Base-by-base conservation (phyloP, 2,329 filamentous ascomycete genomes). In the Tolypocladium ophioglossoides region DNA sequence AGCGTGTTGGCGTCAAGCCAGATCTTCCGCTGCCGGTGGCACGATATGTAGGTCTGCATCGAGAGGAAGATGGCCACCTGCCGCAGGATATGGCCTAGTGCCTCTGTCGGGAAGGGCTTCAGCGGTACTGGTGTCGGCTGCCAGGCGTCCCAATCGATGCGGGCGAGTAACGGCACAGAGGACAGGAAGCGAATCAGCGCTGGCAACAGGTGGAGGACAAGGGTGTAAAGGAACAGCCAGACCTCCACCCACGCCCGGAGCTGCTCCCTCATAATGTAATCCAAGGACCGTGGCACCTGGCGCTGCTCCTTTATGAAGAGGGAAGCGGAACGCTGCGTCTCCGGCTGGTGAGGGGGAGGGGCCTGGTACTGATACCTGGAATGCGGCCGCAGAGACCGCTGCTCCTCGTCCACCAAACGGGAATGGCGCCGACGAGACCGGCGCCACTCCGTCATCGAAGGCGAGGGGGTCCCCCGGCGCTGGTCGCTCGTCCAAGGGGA, bases 1-100 rank as follows among this genome's bases (percentile, higher is more conserved):
- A 62, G 35, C 18, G 60, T 59, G 50, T 72, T 71, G 7, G 62
- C 68, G 38, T 56, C 50, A 12, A 63, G 24, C 69, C 68, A 72
- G 12, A 67, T 57, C 3, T 58, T 8, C 51, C 61, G 58, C 53
- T 70, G 65, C 8, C 49, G 40, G 1, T 51, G 52, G 12, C 55
- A 47, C 7, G 61, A 59, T 9, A 62, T n/a, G 47, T 58, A 64
- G 3, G 49, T 49, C 18, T 60, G 56, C n/a, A 61, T 10, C 20
- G 54, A 56, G 4, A 61, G 4, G 5, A 60, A 9, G 1, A 65
- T 16, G 12, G 55, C 8, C 5, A 53, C 1, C 5, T 61, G 55
- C 10, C 52, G 37, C 35, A 57, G 7, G 6, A 60, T n/a, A 12
- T 22, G 54, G 7, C 48, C 10, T 4, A 52, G 27, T 5, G 32